Percentiles rank a stretch among this genome's conserved stretches.
phyloP scores from a whole-genome alignment of 495 filamentous ascomycete genomes.

The Friedmanniomyces endolithicus region DNA sequence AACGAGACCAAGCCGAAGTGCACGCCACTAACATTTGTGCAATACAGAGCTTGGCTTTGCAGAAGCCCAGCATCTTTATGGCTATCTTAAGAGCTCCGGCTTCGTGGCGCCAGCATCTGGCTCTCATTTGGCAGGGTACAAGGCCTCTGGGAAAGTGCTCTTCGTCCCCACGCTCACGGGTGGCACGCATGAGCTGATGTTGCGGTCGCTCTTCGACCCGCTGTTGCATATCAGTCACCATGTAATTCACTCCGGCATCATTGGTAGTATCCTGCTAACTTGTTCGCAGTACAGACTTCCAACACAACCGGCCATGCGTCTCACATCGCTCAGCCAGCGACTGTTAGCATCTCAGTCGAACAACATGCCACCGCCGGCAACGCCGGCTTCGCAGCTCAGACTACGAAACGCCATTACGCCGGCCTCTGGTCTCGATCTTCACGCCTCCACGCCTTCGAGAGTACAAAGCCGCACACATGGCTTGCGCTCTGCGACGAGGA shows the following conservation, averaged over 20 bases:
- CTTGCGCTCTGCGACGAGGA: neutral
- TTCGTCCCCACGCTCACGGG: slow-evolving; percentile 21
- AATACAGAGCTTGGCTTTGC: neutral
- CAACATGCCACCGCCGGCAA: slow-evolving; percentile 16
- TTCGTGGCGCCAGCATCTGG: slow-evolving; percentile 26
- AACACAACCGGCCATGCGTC: neutral
- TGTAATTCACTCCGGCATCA: slow-evolving; percentile 21
- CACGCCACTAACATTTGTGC: neutral
- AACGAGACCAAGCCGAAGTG: neutral
- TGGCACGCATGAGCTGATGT: slow-evolving; percentile 15
- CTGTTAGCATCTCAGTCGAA: neutral
- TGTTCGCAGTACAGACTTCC: neutral
- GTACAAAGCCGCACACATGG: slow-evolving; percentile 6
- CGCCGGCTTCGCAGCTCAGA: slow-evolving; percentile 2
- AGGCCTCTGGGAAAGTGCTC: slow-evolving; percentile 22
- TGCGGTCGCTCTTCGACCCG: slow-evolving; percentile 30
- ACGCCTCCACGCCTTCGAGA: slow-evolving; percentile 2
- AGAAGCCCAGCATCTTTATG: slow-evolving; percentile 17
- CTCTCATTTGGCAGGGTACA: slow-evolving; percentile 25
- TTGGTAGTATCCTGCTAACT: neutral
- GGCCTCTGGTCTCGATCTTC: slow-evolving; percentile 5
- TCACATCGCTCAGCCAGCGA: neutral
- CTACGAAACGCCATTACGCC: slow-evolving; percentile 5
- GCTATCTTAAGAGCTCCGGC: slow-evolving; percentile 24
- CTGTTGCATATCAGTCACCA: slow-evolving; percentile 31